Conservation (phyloP, 345 rosid species). For the Fremontodendron californicum region DNA sequence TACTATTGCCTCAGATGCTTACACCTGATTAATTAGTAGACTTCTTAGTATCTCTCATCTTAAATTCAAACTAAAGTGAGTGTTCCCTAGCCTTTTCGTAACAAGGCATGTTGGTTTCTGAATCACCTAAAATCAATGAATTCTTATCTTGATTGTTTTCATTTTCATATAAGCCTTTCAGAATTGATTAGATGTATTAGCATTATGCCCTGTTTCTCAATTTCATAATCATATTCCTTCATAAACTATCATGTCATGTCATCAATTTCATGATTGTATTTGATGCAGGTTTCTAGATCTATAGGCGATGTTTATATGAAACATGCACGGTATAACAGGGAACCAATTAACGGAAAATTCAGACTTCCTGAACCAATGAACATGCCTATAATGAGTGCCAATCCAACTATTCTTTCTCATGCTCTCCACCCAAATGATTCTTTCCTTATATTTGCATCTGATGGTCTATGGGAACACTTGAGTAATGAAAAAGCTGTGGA, state of each 20-base stretch:
- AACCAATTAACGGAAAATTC: constrained; percentile 62
- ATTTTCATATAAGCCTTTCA: background rate
- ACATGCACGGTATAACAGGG: constrained; percentile 55
- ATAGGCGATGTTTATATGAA: constrained; percentile 89
- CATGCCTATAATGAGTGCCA: constrained; percentile 71
- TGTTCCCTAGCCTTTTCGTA: background rate
- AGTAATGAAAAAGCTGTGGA: constrained; percentile 83
- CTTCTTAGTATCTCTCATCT: background rate
- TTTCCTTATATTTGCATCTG: constrained; percentile 90
- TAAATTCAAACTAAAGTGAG: background rate
- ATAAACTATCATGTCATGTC: background rate
- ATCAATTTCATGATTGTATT: constrained; percentile 16
- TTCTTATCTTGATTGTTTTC: background rate
- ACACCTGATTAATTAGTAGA: background rate
- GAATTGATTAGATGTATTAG: background rate
- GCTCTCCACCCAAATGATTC: constrained; percentile 76
- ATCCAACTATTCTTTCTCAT: constrained; percentile 62
- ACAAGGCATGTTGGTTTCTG: background rate
- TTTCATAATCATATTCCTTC: background rate
- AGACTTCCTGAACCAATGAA: constrained; percentile 72
- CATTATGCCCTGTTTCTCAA: constrained; percentile 5
- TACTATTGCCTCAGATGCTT: background rate
- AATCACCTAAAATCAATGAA: background rate
- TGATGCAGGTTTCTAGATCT: constrained; percentile 75
- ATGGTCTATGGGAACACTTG: constrained; percentile 97